Evolutionary conservation across 768 basidiomycete genomes (phyloP), one percentile per base, ranked within the genome.

Genomic region (Royoungia palumana): DNA sequence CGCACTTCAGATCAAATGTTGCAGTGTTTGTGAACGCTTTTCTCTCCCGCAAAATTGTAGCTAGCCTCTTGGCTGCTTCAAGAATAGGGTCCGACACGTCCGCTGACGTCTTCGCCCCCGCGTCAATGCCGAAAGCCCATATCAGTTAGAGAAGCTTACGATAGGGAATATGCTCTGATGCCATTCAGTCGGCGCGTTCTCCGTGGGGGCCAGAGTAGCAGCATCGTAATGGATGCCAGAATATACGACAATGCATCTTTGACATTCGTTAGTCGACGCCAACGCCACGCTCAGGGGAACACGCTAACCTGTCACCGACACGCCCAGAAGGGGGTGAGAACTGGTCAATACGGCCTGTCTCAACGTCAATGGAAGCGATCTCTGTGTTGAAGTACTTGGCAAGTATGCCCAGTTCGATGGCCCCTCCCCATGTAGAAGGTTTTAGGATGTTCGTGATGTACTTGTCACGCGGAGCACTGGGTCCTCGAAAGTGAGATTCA

Each of bases 221-320:
- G 90, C 90, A 66, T 99, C 95, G 67, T 99, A 99, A 66, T 98
- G 94, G 39, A 97, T 96, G 3, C 95, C 95, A 0, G 89, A 92
- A 70, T 98, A 98, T 5, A 97, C 75, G n/a, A 97, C 62, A 13
- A 96, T 66, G 49, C 83, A 85, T 17, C 85, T 76, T 65, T 64
- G 44, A 20, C 45, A 21, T 37, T 32, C 32, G 13, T 64, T 44
- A 57, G 46, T 22, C 5, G 9, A 38, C 20, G 27, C 9, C 37
- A 38, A 38, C 11, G 7, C 19, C 1, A 16, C 16, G 16, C 19
- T 4, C 27, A 13, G 37, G 17, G 24, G 25, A 35, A 22, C 13
- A 28, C 6, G 4, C 49, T 32, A 21, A 68, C 60, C 68, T 65
- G 46, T 67, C 65, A 1, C 65, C 73, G 21, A 58, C 67, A 50